Evolutionary conservation across 2,329 filamentous ascomycete species (phyloP), one percentile per base, ranked within the genome.

Genomic region (Phialocephala sp.): DNA sequence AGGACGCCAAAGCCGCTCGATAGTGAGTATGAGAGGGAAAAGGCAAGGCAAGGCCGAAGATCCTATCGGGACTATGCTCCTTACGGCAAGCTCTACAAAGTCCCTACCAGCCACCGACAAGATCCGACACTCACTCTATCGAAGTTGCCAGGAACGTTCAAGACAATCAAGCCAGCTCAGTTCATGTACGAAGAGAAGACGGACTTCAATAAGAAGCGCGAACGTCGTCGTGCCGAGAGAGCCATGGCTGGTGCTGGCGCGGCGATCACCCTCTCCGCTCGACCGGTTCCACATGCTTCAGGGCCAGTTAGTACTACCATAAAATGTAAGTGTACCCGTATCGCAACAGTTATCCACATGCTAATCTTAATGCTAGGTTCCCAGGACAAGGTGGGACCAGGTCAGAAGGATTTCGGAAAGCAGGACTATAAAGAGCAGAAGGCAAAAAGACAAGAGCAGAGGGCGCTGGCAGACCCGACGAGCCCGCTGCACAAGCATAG

Each of bases 181-280:
- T 35, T 8, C 3, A 54, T 32, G 50, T 18, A 35, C 15, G 50
- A n/a, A 24, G 36, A 22, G 35, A n/a, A 52, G 15, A 59, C 43
- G 9, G 58, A 64, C 4, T 64, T 61, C 35, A 20, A 20, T 1
- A 59, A 18, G 9, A 58, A 61, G n/a, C 22, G 61, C 14, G 22
- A 62, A 18, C 60, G 61, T 55, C 41, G 65, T 32, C 61, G 58
- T 18, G 24, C 20, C 43, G 22, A 58, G 36, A 59, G 66, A 47
- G 43, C 2, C 8, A 50, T 50, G 45, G 2, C 11, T 11, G n/a
- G 18, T 9, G 11, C 45, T 9, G n/a, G 9, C 8, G 4, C n/a
- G 4, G 45, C n/a, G 20, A 4, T 20, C 4, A 24, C 8, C 45
- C 18, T 2, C 1, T n/a, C 50, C 4, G 5, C 50, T 4, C 22